Conservation (phyloP, 2,329 filamentous ascomycete genomes). For the Fusarium sp. region DNA sequence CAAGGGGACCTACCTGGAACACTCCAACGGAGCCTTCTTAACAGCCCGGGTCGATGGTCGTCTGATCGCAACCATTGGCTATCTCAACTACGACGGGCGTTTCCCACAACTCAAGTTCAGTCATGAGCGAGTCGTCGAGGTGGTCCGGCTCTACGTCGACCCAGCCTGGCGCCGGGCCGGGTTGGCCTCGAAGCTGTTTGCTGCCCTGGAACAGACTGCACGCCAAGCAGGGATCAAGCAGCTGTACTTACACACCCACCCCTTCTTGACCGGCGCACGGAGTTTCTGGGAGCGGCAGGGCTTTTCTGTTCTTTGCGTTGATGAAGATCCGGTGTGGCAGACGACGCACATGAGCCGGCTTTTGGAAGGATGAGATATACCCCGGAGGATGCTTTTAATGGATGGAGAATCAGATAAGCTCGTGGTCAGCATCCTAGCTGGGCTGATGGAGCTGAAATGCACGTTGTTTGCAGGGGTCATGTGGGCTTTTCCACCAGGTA, state of each 20-base stretch:
- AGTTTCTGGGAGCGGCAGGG: conserved; percentile 43
- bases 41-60: conserved; percentile 21
- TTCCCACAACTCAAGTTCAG: conserved; percentile 40
- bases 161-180: conserved; percentile 43
- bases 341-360: conserved; percentile 44
- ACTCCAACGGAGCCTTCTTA: conserved; percentile 37
- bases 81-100: conserved; percentile 41
- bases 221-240: conserved; percentile 21
- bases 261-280: conserved; percentile 42
- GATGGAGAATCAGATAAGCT: not conserved
- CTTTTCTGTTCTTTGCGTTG: conserved; percentile 32
- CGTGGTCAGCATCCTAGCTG: not conserved
- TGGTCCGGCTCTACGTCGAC: conserved; percentile 45
- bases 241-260: conserved; percentile 47
- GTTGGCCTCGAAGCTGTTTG: conserved; percentile 42
- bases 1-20: conserved; percentile 37
- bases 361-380: not conserved
- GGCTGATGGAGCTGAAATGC: not conserved
- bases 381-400: not conserved
- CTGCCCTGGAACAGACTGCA: conserved; percentile 27
- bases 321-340: conserved; percentile 44
- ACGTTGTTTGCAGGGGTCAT: not conserved
- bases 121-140: conserved; percentile 36
- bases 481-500: not conserved
- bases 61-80: conserved; percentile 44